These are phyloP conservation scores for Nadsonia commutata DNA, from an alignment of 1,139 yeast genomes.

Conservation along the genomic window DNA sequence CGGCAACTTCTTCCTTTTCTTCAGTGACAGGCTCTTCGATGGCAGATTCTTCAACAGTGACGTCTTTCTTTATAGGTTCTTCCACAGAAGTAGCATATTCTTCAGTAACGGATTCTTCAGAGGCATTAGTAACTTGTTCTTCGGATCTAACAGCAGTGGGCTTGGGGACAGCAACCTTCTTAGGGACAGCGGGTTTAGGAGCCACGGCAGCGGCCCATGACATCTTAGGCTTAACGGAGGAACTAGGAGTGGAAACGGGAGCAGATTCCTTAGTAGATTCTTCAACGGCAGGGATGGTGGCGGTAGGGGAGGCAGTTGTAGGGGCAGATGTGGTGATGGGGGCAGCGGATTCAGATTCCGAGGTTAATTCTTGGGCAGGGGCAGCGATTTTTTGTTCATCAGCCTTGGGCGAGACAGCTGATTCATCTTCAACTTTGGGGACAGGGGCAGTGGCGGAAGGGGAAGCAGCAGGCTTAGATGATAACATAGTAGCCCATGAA, in stretches of 20 bases:
- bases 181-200: conserved; percentile 12
- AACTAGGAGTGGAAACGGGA: conserved; percentile 1
- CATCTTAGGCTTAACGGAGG: not conserved
- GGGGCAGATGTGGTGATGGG: not conserved
- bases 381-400: conserved; percentile 8
- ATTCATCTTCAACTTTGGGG: conserved; percentile 8
- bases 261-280: conserved; percentile 8
- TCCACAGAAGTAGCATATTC: conserved; percentile 7
- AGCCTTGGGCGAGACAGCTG: conserved; percentile 9
- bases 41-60: conserved; percentile 15
- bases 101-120: not conserved
- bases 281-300: conserved; percentile 9
- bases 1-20: conserved; percentile 2
- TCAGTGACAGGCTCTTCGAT: conserved; percentile 12
- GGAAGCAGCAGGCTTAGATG: conserved; percentile 20
- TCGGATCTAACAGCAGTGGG: conserved; percentile 9
- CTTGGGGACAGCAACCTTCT: conserved; percentile 16
- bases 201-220: conserved; percentile 9
- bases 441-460: conserved; percentile 10
- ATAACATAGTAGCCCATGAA: conserved; percentile 30
- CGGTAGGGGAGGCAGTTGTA: conserved; percentile 6
- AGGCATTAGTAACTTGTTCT: not conserved
- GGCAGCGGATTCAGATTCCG: conserved; percentile 10
- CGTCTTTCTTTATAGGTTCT: conserved; percentile 15
- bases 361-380: conserved; percentile 5